phyloP scores from a whole-genome alignment of 2,329 filamentous ascomycete genomes.

The Paecilomyces niveus region DNA sequence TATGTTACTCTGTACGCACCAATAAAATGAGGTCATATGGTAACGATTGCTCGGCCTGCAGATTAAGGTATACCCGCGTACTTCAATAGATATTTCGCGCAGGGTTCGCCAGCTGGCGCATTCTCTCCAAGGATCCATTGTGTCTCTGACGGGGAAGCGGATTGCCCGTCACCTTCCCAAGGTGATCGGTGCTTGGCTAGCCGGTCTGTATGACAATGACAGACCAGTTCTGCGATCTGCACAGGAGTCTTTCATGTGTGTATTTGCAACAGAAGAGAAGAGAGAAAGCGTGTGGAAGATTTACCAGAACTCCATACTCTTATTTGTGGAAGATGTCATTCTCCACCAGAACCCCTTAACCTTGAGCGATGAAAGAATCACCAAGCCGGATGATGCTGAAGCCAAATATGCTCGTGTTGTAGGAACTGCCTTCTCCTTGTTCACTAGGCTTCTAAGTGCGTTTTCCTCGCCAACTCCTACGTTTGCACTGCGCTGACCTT shows the following conservation, averaged over 20 bases:
- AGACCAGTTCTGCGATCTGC: conserved; percentile 69
- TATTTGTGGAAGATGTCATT: conserved; percentile 73
- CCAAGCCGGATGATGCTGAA: conserved; percentile 75
- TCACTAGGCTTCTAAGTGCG: conserved; percentile 48
- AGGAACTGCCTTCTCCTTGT: conserved; percentile 50
- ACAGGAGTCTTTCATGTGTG: conserved; percentile 63
- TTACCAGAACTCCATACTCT: conserved; percentile 72
- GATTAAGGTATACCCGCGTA: conserved; percentile 79
- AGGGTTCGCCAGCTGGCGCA: conserved; percentile 85
- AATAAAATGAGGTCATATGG: conserved; percentile 24
- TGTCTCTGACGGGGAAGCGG: conserved; percentile 61
- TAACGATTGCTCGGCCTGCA: conserved; percentile 40
- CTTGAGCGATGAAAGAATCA: conserved; percentile 81
- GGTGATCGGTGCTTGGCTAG: conserved; percentile 82
- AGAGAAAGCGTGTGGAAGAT: conserved; percentile 67
- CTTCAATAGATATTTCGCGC: conserved; percentile 82
- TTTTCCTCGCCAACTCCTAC: background rate
- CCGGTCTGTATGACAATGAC: conserved; percentile 81
- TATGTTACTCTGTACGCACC: conserved; percentile 39
- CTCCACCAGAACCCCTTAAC: conserved; percentile 70
- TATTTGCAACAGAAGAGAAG: conserved; percentile 77
- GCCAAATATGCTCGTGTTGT: conserved; percentile 77
- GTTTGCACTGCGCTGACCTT: conserved; percentile 7
- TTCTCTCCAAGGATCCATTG: conserved; percentile 59
- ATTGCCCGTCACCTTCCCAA: conserved; percentile 73